phyloP scores from a whole-genome alignment of 2,329 filamentous ascomycete species.

The Metarhizium brunneum region DNA sequence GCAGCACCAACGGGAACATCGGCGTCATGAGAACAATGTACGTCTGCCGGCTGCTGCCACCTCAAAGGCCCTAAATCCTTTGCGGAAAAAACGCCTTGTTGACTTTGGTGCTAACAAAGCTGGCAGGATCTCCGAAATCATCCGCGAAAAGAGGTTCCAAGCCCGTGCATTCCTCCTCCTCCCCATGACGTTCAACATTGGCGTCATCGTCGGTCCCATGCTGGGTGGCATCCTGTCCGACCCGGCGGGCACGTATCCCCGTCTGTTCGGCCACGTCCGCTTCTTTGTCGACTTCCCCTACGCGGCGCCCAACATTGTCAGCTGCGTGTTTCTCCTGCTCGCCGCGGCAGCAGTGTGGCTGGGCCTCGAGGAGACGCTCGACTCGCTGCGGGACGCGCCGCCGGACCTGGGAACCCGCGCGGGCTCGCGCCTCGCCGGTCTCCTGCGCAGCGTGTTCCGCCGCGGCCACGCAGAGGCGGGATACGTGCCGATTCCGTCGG shows the following conservation, averaged over 20 bases:
- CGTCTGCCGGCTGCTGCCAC: slow-evolving; percentile 4
- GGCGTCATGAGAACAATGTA: slow-evolving; percentile 68
- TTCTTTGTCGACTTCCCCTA: slow-evolving; percentile 44
- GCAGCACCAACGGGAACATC: slow-evolving; percentile 63
- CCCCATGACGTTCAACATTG: slow-evolving; percentile 64
- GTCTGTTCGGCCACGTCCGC: slow-evolving; percentile 35
- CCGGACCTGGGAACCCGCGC: slow-evolving; percentile 34
- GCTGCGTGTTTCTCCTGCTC: slow-evolving; percentile 34
- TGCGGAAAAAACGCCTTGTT: no score
- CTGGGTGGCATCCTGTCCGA: slow-evolving; percentile 61
- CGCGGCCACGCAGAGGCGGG: background rate
- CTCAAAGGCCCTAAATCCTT: no score
- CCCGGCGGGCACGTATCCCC: slow-evolving; percentile 49
- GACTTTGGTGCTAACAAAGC: background rate
- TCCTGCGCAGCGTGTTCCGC: slow-evolving; percentile 17
- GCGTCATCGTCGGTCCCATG: slow-evolving; percentile 62
- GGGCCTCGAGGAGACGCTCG: slow-evolving; percentile 44
- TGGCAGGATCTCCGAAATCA: slow-evolving; percentile 54
- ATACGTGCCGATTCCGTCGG: slow-evolving; percentile 15
- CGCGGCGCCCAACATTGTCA: slow-evolving; percentile 44
- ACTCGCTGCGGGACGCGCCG: slow-evolving; percentile 27
- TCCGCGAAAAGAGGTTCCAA: slow-evolving; percentile 55
- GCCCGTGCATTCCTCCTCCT: slow-evolving; percentile 68
- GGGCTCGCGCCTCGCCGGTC: slow-evolving; percentile 23
- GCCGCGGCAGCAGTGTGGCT: slow-evolving; percentile 38